Conservation (phyloP, 2,329 filamentous ascomycete species). For the Botryotinia globosa region DNA sequence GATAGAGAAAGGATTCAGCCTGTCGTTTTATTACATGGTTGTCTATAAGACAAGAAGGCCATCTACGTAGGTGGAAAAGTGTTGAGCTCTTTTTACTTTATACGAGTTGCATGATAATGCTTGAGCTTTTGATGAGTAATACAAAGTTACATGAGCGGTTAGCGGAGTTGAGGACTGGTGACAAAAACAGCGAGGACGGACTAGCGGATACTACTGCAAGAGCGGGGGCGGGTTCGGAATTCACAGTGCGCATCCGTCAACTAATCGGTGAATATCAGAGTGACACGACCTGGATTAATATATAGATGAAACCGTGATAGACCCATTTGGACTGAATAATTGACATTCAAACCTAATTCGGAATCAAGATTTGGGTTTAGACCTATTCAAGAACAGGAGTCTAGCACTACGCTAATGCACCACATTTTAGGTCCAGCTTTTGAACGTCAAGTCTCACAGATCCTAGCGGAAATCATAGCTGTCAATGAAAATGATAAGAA, state of each 20-base stretch:
- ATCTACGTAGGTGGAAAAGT: background rate
- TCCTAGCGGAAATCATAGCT: background rate
- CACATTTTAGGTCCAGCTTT: background rate
- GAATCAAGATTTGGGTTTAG: background rate
- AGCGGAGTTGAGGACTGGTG: background rate
- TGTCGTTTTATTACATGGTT: background rate
- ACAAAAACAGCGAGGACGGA: background rate
- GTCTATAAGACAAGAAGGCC: background rate
- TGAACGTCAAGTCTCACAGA: background rate
- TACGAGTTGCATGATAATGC: background rate
- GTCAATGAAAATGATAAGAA: no score
- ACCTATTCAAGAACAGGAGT: background rate
- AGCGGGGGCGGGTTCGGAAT: background rate
- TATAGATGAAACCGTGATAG: background rate
- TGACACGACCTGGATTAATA: background rate
- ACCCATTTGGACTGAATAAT: background rate
- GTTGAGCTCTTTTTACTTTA: background rate
- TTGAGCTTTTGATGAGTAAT: background rate
- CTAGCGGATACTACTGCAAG: background rate
- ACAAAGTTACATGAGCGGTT: background rate
- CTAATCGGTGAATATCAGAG: background rate
- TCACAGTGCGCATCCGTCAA: background rate
- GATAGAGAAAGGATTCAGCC: background rate
- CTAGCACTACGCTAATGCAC: background rate
- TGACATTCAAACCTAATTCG: background rate